Conservation (phyloP, 2,329 filamentous ascomycete species). For the Penicillium griseofulvum region DNA sequence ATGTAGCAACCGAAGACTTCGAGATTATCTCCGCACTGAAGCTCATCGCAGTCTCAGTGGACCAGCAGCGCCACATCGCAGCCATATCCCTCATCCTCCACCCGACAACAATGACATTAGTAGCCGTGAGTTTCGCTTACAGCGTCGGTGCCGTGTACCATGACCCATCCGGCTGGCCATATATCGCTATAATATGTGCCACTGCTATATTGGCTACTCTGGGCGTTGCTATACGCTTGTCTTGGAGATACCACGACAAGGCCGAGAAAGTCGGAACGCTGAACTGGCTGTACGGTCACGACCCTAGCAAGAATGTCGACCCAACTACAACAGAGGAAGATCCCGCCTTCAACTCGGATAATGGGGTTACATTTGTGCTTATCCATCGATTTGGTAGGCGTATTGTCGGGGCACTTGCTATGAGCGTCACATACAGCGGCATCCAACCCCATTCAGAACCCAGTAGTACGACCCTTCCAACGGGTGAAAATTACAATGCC, state of each 20-base stretch:
- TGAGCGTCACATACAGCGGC: conserved; percentile 38
- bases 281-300: conserved; percentile 59
- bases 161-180: conserved; percentile 22
- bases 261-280: conserved; percentile 60
- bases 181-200: conserved; percentile 36
- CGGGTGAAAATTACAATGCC: conserved; percentile 17
- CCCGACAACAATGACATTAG: conserved; percentile 46
- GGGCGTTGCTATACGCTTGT: conserved; percentile 59
- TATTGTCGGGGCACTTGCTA: conserved; percentile 70
- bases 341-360: not conserved
- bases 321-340: not conserved
- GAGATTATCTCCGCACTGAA: conserved; percentile 68
- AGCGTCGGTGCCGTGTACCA: conserved; percentile 42
- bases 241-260: conserved; percentile 60
- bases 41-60: conserved; percentile 76
- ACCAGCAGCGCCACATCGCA: conserved; percentile 73
- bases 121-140: conserved; percentile 40
- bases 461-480: not conserved
- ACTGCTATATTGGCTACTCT: conserved; percentile 65
- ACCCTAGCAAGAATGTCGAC: conserved; percentile 53
- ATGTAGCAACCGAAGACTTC: not conserved
- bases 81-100: conserved; percentile 64
- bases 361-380: not conserved
- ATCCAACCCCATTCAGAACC: not conserved
- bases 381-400: conserved; percentile 32